Base-by-base conservation (phyloP, 371 early-diverging fungal species). In the Apophysomyces variabilis region DNA sequence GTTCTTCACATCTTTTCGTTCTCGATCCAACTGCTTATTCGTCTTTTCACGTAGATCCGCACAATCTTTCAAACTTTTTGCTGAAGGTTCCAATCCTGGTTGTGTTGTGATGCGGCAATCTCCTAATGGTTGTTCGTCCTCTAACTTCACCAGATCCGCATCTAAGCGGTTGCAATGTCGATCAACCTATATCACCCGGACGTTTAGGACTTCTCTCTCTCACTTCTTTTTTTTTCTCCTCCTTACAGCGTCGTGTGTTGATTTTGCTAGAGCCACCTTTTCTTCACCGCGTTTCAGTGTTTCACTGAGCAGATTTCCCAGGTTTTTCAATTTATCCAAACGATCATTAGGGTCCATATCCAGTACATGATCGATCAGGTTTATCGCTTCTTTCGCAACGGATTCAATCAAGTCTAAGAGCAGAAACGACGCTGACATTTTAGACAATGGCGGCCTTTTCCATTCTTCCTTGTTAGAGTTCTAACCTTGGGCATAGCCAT, bases 211-310 rank as follows among this genome's bases (percentile, higher is more conserved):
- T 7, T 14, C 26, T 38, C 4, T 38, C 32, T 9, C 57, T 37
- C 5, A 13, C 21, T n/a, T 13, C 11, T 26, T 26, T 3, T 1
- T 3, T 41, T 11, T 57, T n/a, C 18, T 26, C 32, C 35, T 41
- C 0, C 77, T 1, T 80, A 94, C 96, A 68, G 93, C 85, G 67
- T 98, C 96, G 68, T 93, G 96, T 0, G 97, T 96, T 43, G 95
- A 90, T 44, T 91, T 90, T 4, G 97, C 97, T 36, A 98, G 68
- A 0, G 92, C 89, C 0, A 96, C 94, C 60, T 96, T 98, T 60
- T 96, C 96, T 70, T 95, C 95, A 32, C 93, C 93, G 63, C 96
- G 89, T 67, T 93, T 90, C 18, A 93, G 75, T n/a, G 90, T 89
- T 32, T 91, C 92, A 12, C 78, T 79, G 43, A 93, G 79, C 32